These are phyloP conservation scores for Stenogyne calaminthoides DNA, from an alignment of 305 asterid species.

Conservation along the genomic window DNA sequence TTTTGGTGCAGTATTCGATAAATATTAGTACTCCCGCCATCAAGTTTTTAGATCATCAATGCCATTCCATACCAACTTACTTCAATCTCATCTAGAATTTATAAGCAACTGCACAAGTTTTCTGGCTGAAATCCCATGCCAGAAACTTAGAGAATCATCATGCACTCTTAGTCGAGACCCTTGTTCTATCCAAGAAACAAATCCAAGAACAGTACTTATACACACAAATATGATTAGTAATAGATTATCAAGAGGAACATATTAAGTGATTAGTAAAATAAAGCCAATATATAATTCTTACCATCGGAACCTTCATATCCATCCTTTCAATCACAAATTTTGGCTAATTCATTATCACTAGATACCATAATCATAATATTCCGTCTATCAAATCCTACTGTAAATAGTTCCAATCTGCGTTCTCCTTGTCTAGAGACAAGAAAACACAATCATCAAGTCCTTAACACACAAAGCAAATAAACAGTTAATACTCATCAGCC, in stretches of 20 bases:
- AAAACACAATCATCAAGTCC: constrained; percentile 16
- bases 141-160: background rate
- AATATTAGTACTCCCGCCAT: background rate
- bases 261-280: background rate
- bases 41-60: background rate
- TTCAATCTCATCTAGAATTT: background rate
- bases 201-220: background rate
- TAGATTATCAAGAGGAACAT: background rate
- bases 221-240: background rate
- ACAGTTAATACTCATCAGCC: constrained; percentile 5
- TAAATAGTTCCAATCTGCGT: constrained; percentile 5
- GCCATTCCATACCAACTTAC: background rate
- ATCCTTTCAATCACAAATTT: background rate
- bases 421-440: background rate
- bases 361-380: background rate
- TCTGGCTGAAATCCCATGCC: background rate
- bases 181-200: background rate
- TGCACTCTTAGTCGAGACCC: background rate
- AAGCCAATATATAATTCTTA: constrained; percentile 5
- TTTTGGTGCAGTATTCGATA: background rate
- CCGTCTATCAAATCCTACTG: background rate
- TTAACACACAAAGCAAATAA: background rate
- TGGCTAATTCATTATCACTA: background rate
- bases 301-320: constrained; percentile 9
- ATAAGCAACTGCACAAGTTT: background rate